These are phyloP conservation scores for Populus tomentosa DNA, from an alignment of 441 rosid genomes.

Conservation along the genomic window DNA sequence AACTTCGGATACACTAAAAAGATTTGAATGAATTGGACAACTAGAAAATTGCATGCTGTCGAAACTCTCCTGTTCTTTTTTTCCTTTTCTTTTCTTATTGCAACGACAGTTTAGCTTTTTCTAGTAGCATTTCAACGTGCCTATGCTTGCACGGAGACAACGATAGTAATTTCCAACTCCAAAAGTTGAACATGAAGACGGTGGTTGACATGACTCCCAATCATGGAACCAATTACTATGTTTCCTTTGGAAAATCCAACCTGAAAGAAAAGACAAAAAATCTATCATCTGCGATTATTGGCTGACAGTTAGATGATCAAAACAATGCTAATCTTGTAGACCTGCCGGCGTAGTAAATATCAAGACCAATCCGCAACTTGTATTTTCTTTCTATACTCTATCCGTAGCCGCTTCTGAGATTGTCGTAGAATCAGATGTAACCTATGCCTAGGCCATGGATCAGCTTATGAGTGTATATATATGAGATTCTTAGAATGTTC, in stretches of 20 bases:
- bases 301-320: not conserved
- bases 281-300: not conserved
- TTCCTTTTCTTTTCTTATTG: too few relatives aligned
- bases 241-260: too few relatives aligned
- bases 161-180: too few relatives aligned
- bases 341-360: constrained; percentile 4
- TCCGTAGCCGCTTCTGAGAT: not conserved
- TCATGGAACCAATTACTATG: too few relatives aligned
- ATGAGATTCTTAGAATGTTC: not conserved
- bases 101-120: not conserved
- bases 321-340: not conserved
- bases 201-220: too few relatives aligned
- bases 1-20: not conserved
- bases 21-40: not conserved
- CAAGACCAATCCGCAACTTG: not conserved
- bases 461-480: not conserved
- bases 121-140: not conserved
- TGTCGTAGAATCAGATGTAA: not conserved
- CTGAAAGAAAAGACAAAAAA: too few relatives aligned
- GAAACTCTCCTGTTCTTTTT: not conserved
- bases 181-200: too few relatives aligned
- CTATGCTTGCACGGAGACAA: not conserved
- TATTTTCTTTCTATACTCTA: not conserved
- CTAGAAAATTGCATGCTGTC: not conserved
- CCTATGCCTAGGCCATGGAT: not conserved